A percentile compares a stretch with the other conserved stretches of the same genome.
Evolutionary conservation across 345 rosid species (phyloP).

Genomic region (Viola odorata): DNA sequence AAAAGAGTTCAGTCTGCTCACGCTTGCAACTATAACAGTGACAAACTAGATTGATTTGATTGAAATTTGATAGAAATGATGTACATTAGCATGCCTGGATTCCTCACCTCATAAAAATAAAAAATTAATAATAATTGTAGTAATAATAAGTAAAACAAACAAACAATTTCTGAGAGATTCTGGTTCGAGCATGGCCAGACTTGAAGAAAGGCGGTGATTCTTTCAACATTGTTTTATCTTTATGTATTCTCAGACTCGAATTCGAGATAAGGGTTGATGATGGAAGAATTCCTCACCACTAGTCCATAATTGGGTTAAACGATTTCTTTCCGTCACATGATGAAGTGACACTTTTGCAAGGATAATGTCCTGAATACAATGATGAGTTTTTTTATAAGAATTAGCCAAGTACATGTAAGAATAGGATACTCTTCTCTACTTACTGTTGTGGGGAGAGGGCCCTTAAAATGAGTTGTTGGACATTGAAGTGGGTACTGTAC

Average conservation of each 20-base stretch:
- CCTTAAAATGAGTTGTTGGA: neutral
- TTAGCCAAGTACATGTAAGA: neutral
- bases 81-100: conserved; percentile 1
- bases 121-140: no score
- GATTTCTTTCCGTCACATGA: neutral
- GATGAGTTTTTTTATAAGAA: neutral
- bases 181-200: no score
- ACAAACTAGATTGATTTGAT: conserved; percentile 26
- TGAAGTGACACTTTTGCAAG: conserved; percentile 6
- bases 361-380: neutral
- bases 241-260: no score
- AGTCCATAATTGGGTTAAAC: no score
- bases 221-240: no score
- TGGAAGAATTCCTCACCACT: no score
- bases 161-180: no score
- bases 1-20: conserved; percentile 50
- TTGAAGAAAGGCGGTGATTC: no score
- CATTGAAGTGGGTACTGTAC: no score
- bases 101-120: neutral
- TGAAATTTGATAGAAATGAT: conserved; percentile 11
- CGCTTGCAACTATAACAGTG: conserved; percentile 32
- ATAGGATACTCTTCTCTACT: conserved; percentile 4
- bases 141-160: no score
- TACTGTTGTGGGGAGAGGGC: neutral
- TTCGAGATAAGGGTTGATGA: no score